Evolutionary conservation across 1,284 basidiomycete species (phyloP), one percentile per base, ranked within the genome.

Genomic region (Papiliotrema nemorosa): DNA sequence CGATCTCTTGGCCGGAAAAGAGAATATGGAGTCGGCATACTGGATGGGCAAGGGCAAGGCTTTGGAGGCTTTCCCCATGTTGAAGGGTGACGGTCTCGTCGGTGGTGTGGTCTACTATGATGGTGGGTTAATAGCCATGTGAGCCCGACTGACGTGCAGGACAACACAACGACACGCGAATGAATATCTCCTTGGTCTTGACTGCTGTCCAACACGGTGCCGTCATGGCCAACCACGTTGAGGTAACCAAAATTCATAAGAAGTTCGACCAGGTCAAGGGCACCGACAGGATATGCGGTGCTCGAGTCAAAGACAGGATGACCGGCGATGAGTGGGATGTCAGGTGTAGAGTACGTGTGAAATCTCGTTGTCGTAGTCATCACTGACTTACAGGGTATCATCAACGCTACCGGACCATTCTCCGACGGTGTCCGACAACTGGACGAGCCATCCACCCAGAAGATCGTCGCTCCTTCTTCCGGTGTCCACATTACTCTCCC

Each of bases 361-460:
- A 2, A 18, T 10, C 31, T 53, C 22, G 16, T 21, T 22, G 34
- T 37, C 2, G 25, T 3, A 20, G 22, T 6, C 34, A 20, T 6
- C 9, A 43, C 41, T 53, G 25, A 44, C 37, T 22, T 27, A 14
- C 55, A 85, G 84, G 91, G 92, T 48, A 82, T 97, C 58, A 84
- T 98, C 78, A 98, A 97, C 74, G 92, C 94, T 14, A 98, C 93
- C 0, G 94, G 94, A 16, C 94, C 94, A 2, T 97, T 96, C 80
- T 78, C 85, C 20, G 94, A 98, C 73, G 80, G 86, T 9, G 78
- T 98, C 12, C 83, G 97, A 51, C 82, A 84, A 44, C 83, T 97
- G 67, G 91, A 94, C 70, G 84, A 92, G 69, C 88, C 89, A 1
- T 72, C 79, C 0, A 85, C 88, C 63, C 83, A 82, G 64, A 85